Evolutionary conservation across 306 rosid genomes (phyloP), one percentile per base, ranked within the genome.

Genomic region (Malus fusca): DNA sequence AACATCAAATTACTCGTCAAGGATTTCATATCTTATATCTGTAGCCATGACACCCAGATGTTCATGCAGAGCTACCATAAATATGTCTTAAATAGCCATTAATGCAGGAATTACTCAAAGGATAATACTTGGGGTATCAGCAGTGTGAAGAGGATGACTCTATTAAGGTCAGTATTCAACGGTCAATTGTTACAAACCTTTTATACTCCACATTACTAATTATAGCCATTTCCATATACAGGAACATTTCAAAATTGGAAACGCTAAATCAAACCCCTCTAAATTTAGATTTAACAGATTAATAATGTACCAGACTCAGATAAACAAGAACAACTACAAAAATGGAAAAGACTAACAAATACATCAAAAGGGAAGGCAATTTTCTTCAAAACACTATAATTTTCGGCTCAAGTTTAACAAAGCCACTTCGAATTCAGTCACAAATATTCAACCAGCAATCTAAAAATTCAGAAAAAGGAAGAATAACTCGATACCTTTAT

Each of bases 401-500:
- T 48, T 48, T 48, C 55, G 5, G 55, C 21, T 48, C 21, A 17
- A 48, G 21, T 15, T 5, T 48, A 48, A 48, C 55, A 48, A 48
- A 17, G 21, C 8, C 55, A 48, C 55, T 15, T 48, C 8, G 21
- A 48, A 17, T 48, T 48, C 21, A 6, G 15, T 14, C 55, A 48
- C 8, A 48, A 48, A 48, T 48, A 48, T 15, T 64, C 26, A 46
- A 23, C 44, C 52, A 72, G 31, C 28, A 83, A 33, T 55, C 25
- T 28, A 58, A 33, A 33, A 64, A 46, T 21, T 18, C 11, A 56
- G 18, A 37, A 18, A 55, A 53, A 35, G 7, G 37, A 58, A 64
- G 26, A 58, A 64, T 65, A 65, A 43, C 23, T 13, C 48, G 9
- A 22, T 77, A 88, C 95, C 95, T 88, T 94, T 91, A 70, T 87